phyloP scores from a whole-genome alignment of 2,329 filamentous ascomycete species.

The Acrodontium crateriforme region DNA sequence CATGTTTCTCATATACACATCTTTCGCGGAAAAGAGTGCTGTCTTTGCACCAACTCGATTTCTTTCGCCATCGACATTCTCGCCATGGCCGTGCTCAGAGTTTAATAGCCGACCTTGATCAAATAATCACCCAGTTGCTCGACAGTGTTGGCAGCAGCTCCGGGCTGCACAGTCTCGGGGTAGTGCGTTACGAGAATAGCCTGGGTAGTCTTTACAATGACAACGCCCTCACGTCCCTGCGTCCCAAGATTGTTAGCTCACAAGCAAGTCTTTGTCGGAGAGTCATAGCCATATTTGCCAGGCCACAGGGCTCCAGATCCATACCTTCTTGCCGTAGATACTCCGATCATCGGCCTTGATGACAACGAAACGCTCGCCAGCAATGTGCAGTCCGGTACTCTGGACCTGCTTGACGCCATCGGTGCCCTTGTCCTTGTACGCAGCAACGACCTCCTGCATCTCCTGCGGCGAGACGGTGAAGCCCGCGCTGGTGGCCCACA shows the following conservation, averaged over 20 bases:
- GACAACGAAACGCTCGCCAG: slow-evolving; percentile 64
- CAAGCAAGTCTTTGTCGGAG: not conserved
- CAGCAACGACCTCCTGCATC: slow-evolving; percentile 39
- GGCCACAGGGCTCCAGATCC: slow-evolving; percentile 11
- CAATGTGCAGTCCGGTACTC: slow-evolving; percentile 60
- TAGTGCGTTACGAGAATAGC: slow-evolving; percentile 84
- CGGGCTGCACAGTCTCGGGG: slow-evolving; percentile 56
- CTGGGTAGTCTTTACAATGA: slow-evolving; percentile 75
- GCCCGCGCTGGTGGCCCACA: slow-evolving; percentile 57
- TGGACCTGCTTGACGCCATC: slow-evolving; percentile 52
- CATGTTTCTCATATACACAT: slow-evolving; percentile 14
- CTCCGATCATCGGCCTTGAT: slow-evolving; percentile 62
- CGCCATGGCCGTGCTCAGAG: slow-evolving; percentile 1
- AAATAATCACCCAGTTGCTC: slow-evolving; percentile 82
- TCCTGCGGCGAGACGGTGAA: slow-evolving; percentile 58
- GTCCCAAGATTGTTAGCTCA: slow-evolving; percentile 1
- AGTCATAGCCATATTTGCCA: not conserved
- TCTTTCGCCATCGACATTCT: not conserved
- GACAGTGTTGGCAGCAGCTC: slow-evolving; percentile 64
- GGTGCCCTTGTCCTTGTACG: slow-evolving; percentile 39
- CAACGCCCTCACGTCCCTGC: slow-evolving; percentile 66
- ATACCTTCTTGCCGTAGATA: slow-evolving; percentile 77
- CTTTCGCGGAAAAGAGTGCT: not conserved
- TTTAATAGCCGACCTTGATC: slow-evolving; percentile 58
- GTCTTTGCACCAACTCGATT: not conserved